Base-by-base conservation (phyloP, 2,329 filamentous ascomycete species). In the Calonectria montana region DNA sequence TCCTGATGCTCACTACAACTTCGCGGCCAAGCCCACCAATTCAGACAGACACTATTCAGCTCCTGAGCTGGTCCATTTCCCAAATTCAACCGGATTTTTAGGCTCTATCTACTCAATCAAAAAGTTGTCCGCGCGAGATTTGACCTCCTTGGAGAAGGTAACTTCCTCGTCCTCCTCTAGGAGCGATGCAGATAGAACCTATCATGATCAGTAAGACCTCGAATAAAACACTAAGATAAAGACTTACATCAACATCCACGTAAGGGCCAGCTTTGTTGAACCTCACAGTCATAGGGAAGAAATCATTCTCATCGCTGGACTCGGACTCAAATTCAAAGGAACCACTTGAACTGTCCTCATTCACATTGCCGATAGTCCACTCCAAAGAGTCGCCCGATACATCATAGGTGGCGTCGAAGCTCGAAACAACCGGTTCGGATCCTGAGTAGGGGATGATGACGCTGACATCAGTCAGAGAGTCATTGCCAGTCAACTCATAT, bases 251-350 rank as follows among this genome's bases (percentile, higher is more conserved):
- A 75, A 99, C 94, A 79, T 98, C 95, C 63, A 98, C 90, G 83
- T 94, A 98, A 31, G 97, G 96, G 70, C 89, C 91, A 48, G 91
- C 90, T 89, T 97, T 98, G 74, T 91, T 92, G 85, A 99, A 99
- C 67, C 92, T 90, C 72, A 98, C 92, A 66, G 91, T 93, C 96
- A 99, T 98, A 1, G 97, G 97, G 91, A 99, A 99, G 87, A 98
- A 98, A 79, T 98, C 96, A 69, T 94, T 93, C 82, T 98, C 97
- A 76, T 96, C 94, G 67, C 92, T 91, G 13, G 94, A 94, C 82
- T 94, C 92, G 1, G 95, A 95, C 84, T 98, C 97, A 77, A 99
- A 98, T 83, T 99, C 97, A 80, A 99, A 98, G 57, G 94, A 93
- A 21, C 97, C 97, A 47, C 88, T 95, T 21, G 92, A 86, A 82